Base-by-base conservation (phyloP, 1,139 yeast species). In the Yamadazyma pseudoaaseri region DNA sequence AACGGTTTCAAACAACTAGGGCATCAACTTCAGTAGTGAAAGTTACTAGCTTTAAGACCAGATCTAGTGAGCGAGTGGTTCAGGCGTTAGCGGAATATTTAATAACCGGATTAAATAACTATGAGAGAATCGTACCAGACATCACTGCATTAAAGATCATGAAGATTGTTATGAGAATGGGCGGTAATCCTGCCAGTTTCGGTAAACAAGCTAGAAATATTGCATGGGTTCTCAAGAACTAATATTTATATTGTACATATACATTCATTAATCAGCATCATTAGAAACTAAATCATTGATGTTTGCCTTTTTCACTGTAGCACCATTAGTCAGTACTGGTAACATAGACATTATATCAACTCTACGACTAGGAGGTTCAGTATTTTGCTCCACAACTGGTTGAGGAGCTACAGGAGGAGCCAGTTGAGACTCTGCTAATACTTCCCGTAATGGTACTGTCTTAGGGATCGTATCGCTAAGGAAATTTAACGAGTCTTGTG, bases 401-500 rank as follows among this genome's bases (percentile, higher is more conserved):
- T 30, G 45, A 7, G 34, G 33, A 2, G 29, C 41, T 3, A 28
- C 45, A 8, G 37, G 43, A 3, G 16, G 6, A 16, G 26, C 31
- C 9, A 20, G 29, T 3, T 33, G 28, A 17, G 18, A 13, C 18
- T 33, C 39, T 14, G 8, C 12, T 6, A 79, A 69, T 6, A 83
- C 62, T 14, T 73, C 72, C 13, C 73, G 73, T 27, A 83, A 55
- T 4, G 77, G 71, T 15, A 67, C 70, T 0, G 83, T 73, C 48
- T 76, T 76, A 6, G 94, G 94, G 4, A 82, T 76, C 1, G 84
- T 73, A 43, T 82, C 89, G 33, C 70, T 59, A 42, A 90, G 65
- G 52, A 90, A 90, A 33, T 72, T 70, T 38, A 86, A 71, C 23
- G 83, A 73, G 35, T 85, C 95, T 42, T 76, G 78, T 34, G 72